Percentiles rank a stretch among this genome's conserved stretches.
These are phyloP conservation scores for Buddleja alternifolia DNA, from an alignment of 257 asterid species.

Conservation along the genomic window DNA sequence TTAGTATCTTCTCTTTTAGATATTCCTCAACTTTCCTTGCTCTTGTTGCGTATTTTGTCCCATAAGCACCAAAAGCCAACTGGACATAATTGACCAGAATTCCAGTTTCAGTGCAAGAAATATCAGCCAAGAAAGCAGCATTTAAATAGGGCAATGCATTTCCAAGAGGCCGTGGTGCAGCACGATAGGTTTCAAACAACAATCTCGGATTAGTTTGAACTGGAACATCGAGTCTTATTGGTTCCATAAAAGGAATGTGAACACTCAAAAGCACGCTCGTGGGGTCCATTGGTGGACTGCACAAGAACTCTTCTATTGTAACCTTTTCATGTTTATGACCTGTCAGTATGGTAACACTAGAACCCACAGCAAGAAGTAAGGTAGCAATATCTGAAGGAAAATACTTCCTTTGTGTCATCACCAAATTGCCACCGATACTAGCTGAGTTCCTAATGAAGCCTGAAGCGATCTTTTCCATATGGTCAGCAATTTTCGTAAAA, in stretches of 20 bases:
- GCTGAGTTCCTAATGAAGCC: conserved; percentile 60
- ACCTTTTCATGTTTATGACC: conserved; percentile 38
- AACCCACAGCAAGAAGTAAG: conserved; percentile 52
- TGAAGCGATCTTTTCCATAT: conserved; percentile 70
- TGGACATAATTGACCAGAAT: conserved; percentile 36
- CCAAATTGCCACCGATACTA: conserved; percentile 74
- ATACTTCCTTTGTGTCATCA: conserved; percentile 68
- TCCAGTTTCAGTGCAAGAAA: conserved; percentile 40
- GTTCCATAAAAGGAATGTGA: conserved; percentile 49
- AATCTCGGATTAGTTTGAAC: conserved; percentile 35
- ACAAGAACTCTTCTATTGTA: conserved; percentile 56
- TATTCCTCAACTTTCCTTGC: conserved; percentile 56
- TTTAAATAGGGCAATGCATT: conserved; percentile 70
- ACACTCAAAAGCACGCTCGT: conserved; percentile 56
- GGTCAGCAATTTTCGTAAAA: conserved; percentile 53
- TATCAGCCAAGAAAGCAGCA: conserved; percentile 66
- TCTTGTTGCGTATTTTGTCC: conserved; percentile 53
- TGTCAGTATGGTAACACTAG: conserved; percentile 48
- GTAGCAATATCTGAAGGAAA: conserved; percentile 79
- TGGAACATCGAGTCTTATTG: conserved; percentile 18
- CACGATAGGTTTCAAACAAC: conserved; percentile 60
- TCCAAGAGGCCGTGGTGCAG: conserved; percentile 72
- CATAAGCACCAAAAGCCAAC: conserved; percentile 67
- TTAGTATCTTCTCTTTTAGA: conserved; percentile 44
- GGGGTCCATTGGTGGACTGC: conserved; percentile 50